phyloP scores from a whole-genome alignment of 345 rosid species.

The Pugionium dolabratum region DNA sequence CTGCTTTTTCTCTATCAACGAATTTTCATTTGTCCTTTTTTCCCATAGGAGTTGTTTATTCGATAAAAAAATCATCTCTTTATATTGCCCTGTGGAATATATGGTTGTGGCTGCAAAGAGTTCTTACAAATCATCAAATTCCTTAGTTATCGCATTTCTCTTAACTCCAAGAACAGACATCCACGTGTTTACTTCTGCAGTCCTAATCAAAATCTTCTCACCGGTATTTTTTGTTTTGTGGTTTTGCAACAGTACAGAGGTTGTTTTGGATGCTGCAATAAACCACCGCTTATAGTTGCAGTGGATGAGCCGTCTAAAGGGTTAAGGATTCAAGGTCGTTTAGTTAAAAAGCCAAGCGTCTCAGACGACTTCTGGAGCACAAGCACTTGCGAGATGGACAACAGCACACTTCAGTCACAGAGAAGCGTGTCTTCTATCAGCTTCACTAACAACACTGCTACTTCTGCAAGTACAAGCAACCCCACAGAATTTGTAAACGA shows the following conservation, averaged over 20 bases:
- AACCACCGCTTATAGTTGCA: slow-evolving; percentile 46
- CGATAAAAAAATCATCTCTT: background rate
- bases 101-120: slow-evolving; percentile 2
- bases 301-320: slow-evolving; percentile 61
- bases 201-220: slow-evolving; percentile 45
- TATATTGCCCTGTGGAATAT: background rate
- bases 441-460: slow-evolving; percentile 40
- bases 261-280: slow-evolving; percentile 79
- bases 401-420: slow-evolving; percentile 53
- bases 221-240: slow-evolving; percentile 33
- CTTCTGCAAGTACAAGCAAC: slow-evolving; percentile 53
- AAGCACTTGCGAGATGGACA: slow-evolving; percentile 64
- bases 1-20: slow-evolving; percentile 3
- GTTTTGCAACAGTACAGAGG: slow-evolving; percentile 90
- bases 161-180: background rate
- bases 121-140: background rate
- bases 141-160: slow-evolving; percentile 7
- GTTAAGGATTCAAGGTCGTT: slow-evolving; percentile 49
- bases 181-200: background rate
- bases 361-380: slow-evolving; percentile 67
- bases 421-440: slow-evolving; percentile 62
- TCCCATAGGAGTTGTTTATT: background rate
- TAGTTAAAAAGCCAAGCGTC: slow-evolving; percentile 46
- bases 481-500: slow-evolving; percentile 69
- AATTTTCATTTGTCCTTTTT: background rate